These are phyloP conservation scores for Tetratostichococcus sp. DNA, from an alignment of 139 green algal genomes.

Conservation along the genomic window DNA sequence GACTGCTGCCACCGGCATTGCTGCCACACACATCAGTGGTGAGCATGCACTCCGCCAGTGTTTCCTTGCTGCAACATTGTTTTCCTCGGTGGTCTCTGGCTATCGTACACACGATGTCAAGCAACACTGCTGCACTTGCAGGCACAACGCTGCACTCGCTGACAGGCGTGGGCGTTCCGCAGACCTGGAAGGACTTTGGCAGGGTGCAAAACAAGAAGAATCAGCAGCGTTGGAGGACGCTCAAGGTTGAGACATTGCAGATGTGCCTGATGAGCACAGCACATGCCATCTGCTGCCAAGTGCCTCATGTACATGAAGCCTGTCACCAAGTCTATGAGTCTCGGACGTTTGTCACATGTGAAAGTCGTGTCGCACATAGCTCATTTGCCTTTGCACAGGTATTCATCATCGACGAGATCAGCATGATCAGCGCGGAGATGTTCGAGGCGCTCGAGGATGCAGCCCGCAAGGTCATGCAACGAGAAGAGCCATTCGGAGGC, in stretches of 20 bases:
- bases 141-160: constrained; percentile 58
- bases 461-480: constrained; percentile 11
- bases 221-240: constrained; percentile 8
- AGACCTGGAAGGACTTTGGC: constrained; percentile 38
- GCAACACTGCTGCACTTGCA: constrained; percentile 12
- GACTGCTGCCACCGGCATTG: constrained; percentile 57
- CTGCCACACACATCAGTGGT: constrained; percentile 66
- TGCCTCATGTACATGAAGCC: background rate
- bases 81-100: too few relatives aligned
- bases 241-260: constrained; percentile 9
- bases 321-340: too few relatives aligned
- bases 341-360: too few relatives aligned
- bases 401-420: constrained; percentile 57
- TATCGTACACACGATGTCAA: too few relatives aligned
- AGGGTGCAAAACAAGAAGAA: constrained; percentile 39
- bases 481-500: constrained; percentile 41
- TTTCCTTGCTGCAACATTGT: too few relatives aligned
- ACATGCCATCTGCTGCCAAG: too few relatives aligned
- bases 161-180: constrained; percentile 35
- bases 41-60: too few relatives aligned
- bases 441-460: constrained; percentile 41
- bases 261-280: too few relatives aligned
- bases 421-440: constrained; percentile 60
- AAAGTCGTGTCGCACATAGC: too few relatives aligned
- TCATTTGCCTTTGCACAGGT: constrained; percentile 28